Conservation (phyloP, 805 yeast genomes). For the Kluyveromyces aestuarii region DNA sequence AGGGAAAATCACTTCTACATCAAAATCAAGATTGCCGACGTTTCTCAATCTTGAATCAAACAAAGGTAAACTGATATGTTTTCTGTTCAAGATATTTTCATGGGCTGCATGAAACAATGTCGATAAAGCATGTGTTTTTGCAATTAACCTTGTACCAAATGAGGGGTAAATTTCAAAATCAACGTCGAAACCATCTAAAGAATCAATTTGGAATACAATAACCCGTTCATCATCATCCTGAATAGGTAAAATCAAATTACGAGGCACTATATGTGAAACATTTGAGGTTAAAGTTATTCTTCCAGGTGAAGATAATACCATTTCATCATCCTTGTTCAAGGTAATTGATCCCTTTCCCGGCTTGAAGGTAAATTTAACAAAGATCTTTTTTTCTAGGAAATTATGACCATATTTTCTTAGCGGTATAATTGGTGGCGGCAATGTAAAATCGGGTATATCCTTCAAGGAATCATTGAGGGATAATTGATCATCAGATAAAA, state of each 20-base stretch:
- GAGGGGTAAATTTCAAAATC: constrained; percentile 91
- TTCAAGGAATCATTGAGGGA: constrained; percentile 31
- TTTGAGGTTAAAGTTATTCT: constrained; percentile 74
- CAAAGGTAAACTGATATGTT: constrained; percentile 50
- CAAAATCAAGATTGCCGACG: constrained; percentile 72
- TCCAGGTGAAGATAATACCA: constrained; percentile 50
- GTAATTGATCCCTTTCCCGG: constrained; percentile 36
- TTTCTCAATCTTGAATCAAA: constrained; percentile 73
- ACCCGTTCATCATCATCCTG: constrained; percentile 46
- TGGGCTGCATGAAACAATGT: constrained; percentile 38
- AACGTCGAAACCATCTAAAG: constrained; percentile 62
- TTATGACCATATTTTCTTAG: constrained; percentile 92
- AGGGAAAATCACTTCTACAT: constrained; percentile 81
- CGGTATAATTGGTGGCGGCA: constrained; percentile 96
- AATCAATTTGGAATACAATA: constrained; percentile 76
- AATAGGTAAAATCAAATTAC: constrained; percentile 74
- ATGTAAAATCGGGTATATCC: constrained; percentile 77
- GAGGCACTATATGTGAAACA: constrained; percentile 75
- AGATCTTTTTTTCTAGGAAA: constrained; percentile 81
- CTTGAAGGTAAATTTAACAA: constrained; percentile 67
- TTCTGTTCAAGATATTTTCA: constrained; percentile 29
- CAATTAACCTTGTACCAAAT: constrained; percentile 86
- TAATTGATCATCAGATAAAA: constrained; percentile 3
- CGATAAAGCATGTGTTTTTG: constrained; percentile 70
- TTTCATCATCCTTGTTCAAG: constrained; percentile 36